phyloP scores from a whole-genome alignment of 495 filamentous ascomycete genomes.

The Emericellopsis terricola region DNA sequence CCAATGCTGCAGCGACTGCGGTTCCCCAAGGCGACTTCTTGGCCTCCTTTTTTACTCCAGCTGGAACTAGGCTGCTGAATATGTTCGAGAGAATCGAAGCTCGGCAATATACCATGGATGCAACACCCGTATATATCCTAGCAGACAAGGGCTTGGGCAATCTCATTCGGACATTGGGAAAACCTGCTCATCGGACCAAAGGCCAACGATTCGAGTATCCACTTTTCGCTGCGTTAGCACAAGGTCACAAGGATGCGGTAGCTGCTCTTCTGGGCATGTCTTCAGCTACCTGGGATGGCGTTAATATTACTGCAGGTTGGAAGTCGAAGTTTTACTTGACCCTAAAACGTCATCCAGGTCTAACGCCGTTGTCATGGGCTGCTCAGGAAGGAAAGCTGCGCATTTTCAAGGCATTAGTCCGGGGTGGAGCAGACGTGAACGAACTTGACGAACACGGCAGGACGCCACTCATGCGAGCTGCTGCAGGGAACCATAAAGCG shows the following conservation, averaged over 20 bases:
- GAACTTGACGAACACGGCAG: neutral
- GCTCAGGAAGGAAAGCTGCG: neutral
- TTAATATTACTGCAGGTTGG: too few species aligned
- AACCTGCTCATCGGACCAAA: conserved; percentile 11
- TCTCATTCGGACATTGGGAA: conserved; percentile 16
- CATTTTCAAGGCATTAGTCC: neutral
- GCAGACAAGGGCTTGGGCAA: conserved; percentile 20
- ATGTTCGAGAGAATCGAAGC: conserved; percentile 4
- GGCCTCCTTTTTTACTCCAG: conserved; percentile 9
- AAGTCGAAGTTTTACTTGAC: too few species aligned
- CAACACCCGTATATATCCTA: conserved; percentile 27
- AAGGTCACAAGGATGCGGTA: conserved; percentile 8
- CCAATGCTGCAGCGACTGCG: conserved; percentile 15
- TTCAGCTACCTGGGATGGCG: too few species aligned
- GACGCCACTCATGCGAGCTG: neutral
- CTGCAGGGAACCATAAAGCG: neutral
- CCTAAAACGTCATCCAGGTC: neutral
- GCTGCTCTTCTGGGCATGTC: conserved; percentile 10
- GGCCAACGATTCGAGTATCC: conserved; percentile 21
- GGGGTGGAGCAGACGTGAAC: neutral
- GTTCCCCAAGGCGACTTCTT: conserved; percentile 23
- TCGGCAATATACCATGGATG: conserved; percentile 13
- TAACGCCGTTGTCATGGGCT: neutral
- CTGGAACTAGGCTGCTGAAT: conserved; percentile 23
- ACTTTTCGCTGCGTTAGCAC: conserved; percentile 24